These are phyloP conservation scores for Hypoxylon cercidicola DNA, from an alignment of 495 filamentous ascomycete species.

Conservation along the genomic window DNA sequence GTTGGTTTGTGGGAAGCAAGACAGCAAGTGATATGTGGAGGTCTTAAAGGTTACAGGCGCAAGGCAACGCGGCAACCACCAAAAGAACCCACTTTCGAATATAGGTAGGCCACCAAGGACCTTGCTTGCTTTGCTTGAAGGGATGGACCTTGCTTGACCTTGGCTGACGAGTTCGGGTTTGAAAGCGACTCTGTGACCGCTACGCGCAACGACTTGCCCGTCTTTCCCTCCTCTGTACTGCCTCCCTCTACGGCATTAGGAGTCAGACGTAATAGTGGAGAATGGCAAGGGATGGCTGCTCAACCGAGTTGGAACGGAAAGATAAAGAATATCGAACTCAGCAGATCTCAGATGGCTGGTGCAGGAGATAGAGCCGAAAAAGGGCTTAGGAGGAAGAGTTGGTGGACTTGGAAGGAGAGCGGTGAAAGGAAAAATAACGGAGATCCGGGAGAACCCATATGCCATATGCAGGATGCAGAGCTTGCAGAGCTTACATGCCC, in stretches of 20 bases:
- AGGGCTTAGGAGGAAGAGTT: conserved; percentile 1
- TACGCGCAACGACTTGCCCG: conserved; percentile 15
- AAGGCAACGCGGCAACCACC: conserved; percentile 23
- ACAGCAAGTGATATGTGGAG: conserved; percentile 38
- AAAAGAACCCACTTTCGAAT: conserved; percentile 33
- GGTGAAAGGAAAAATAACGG: conserved; percentile 40
- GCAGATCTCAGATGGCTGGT: conserved; percentile 40
- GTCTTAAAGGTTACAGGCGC: conserved; percentile 36
- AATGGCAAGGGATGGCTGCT: conserved; percentile 34
- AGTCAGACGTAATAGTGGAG: conserved; percentile 39
- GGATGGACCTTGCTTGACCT: conserved; percentile 22
- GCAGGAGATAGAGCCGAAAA: conserved; percentile 22
- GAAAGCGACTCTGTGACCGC: conserved; percentile 16
- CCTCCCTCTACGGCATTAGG: conserved; percentile 20
- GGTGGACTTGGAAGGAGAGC: conserved; percentile 26
- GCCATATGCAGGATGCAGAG: conserved; percentile 38
- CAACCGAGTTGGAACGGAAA: conserved; percentile 12
- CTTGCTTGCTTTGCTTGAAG: conserved; percentile 17
- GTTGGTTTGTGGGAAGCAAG: conserved; percentile 27
- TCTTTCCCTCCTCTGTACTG: conserved; percentile 10
- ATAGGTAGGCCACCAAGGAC: conserved; percentile 31
- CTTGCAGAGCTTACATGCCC: conserved; percentile 30
- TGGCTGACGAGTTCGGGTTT: conserved; percentile 32
- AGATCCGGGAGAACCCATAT: conserved; percentile 33
- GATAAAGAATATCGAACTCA: conserved; percentile 20